Percentiles rank a stretch among this genome's conserved stretches.
These are phyloP conservation scores for Candida quercuum DNA, from an alignment of 805 yeast species.

Conservation along the genomic window DNA sequence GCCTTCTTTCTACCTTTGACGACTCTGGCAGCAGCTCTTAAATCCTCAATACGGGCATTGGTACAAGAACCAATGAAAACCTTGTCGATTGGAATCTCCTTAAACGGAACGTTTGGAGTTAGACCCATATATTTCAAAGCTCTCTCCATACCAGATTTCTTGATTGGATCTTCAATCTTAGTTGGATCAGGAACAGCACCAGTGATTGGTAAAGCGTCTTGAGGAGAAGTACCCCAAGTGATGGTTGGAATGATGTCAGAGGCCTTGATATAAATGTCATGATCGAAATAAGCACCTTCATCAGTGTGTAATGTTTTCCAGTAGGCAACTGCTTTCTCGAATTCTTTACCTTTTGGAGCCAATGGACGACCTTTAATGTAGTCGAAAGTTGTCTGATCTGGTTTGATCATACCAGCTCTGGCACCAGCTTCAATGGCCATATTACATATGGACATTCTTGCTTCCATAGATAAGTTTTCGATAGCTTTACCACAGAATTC, in stretches of 20 bases:
- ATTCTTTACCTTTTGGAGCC: constrained; percentile 89
- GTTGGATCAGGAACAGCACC: constrained; percentile 89
- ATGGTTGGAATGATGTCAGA: constrained; percentile 89
- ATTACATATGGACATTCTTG: constrained; percentile 98
- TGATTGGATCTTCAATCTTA: constrained; percentile 63
- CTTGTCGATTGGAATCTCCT: constrained; percentile 77
- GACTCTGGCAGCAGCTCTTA: constrained; percentile 90
- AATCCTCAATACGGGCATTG: constrained; percentile 94
- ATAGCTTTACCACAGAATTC: constrained; percentile 97
- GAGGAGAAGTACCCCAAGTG: constrained; percentile 99
- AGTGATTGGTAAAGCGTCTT: constrained; percentile 94
- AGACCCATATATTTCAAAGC: constrained; percentile 93
- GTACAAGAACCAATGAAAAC: constrained; percentile 98
- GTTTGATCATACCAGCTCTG: constrained; percentile 98
- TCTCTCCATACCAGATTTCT: constrained; percentile 81
- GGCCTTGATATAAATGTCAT: constrained; percentile 76
- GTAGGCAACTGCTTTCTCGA: constrained; percentile 90
- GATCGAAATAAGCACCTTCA: constrained; percentile 84
- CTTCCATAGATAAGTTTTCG: constrained; percentile 87
- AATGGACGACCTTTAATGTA: constrained; percentile 92
- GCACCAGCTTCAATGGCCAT: constrained; percentile 99
- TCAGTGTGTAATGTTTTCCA: constrained; percentile 89
- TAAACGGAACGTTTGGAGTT: constrained; percentile 71
- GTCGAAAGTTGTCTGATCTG: constrained; percentile 83
- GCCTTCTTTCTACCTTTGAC: constrained; percentile 90